Base-by-base conservation (phyloP, 306 rosid species). In the Hippophae gyantsensis region DNA sequence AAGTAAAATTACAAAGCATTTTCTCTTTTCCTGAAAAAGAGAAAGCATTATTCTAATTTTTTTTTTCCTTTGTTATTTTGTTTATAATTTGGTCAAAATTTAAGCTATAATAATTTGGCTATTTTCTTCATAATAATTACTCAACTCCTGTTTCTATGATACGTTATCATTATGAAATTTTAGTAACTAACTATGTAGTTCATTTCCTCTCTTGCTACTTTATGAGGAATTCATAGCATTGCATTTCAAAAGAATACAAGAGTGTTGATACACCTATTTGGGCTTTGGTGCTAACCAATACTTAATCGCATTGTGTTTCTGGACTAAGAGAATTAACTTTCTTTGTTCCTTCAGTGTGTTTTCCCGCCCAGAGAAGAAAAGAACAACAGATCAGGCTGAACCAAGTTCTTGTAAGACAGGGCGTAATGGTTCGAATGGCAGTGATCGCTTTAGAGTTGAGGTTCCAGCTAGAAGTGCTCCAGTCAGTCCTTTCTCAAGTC, bases 381-480 rank as follows among this genome's bases (percentile, higher is more conserved):
- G n/a, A 58, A 80, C 67, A 54, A 43, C 26, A 10, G 86, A 63
- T 59, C 68, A 60, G 0, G 72, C 5, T 51, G 86, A 75, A 38
- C 56, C 74, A 56, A 78, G 71, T 73, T 26, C 81, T 27, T 66
- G 65, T 1, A 55, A 63, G 61, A 71, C 46, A 66, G 82, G 3
- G 26, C 63, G 50, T 52, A 81, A 42, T 57, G 75, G 70, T 6
- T 38, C 13, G 25, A 69, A 60, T 42, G 62, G 66, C 40, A 45
- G 56, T 6, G 67, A 68, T 47, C 66, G 55, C 54, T 78, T 79
- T 63, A 12, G 78, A 54, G 63, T 81, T 11, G 74, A 52, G 14
- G 78, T 68, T 27, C 81, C 84, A 9, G 18, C 79, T 0, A 71
- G 88, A 73, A 88, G 94, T 74, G 84, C 86, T 64, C 86, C 90